These are phyloP conservation scores for Aspergillus proliferans DNA, from an alignment of 2,329 filamentous ascomycete species.

Conservation along the genomic window DNA sequence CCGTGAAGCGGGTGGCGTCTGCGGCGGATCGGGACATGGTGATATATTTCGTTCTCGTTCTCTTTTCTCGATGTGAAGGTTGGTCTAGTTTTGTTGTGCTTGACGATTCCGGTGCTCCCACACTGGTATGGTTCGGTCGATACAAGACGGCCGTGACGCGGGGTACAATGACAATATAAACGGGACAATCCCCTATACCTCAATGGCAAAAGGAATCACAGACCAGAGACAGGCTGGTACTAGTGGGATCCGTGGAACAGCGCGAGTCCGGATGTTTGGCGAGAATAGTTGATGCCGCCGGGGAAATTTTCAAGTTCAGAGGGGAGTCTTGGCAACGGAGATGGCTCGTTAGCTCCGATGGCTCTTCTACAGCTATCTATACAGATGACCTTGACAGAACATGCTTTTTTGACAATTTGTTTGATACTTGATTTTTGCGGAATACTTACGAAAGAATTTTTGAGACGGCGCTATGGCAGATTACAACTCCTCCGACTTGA, in stretches of 20 bases:
- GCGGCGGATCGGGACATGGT: constrained; percentile 43
- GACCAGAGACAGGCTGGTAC: too few species aligned
- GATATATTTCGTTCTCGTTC: neutral
- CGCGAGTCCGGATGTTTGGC: neutral
- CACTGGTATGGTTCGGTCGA: too few species aligned
- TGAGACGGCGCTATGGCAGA: neutral
- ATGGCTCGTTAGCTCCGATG: constrained; percentile 1
- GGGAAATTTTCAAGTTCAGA: constrained; percentile 1
- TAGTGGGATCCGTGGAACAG: neutral
- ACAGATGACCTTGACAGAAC: too few species aligned
- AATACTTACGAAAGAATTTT: constrained; percentile 9
- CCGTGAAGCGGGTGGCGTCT: constrained; percentile 47
- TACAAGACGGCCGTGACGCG: too few species aligned
- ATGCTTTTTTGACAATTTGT: too few species aligned
- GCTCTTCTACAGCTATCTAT: neutral
- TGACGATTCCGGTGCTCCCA: neutral
- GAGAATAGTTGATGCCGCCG: neutral
- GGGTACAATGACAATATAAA: too few species aligned
- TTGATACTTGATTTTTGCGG: too few species aligned
- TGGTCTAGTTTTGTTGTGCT: neutral
- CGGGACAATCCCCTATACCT: too few species aligned
- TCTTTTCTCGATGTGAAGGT: neutral
- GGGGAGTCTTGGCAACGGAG: neutral
- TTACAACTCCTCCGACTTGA: constrained; percentile 31
- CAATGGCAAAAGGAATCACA: too few species aligned